A percentile compares a stretch with the other conserved stretches of the same genome.
phyloP scores from a whole-genome alignment of 768 basidiomycete genomes.

The Rhodotorula kratochvilovae region DNA sequence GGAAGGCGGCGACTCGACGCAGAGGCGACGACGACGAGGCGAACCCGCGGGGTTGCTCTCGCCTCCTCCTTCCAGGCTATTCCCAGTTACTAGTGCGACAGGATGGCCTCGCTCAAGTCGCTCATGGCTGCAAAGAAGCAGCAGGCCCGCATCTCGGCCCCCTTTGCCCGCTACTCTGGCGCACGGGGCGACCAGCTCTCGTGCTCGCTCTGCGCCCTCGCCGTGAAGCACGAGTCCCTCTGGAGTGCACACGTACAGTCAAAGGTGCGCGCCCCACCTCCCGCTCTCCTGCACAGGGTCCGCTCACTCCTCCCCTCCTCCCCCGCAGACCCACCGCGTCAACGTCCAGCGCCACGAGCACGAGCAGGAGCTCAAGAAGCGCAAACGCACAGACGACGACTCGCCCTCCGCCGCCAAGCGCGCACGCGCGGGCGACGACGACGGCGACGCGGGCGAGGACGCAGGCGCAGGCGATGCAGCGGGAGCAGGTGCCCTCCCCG shows the following conservation, averaged over 20 bases:
- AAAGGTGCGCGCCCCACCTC: conserved; percentile 12
- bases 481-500: neutral
- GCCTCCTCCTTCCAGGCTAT: no score
- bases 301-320: neutral
- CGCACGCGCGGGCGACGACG: neutral
- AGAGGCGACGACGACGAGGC: no score
- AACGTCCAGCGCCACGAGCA: conserved; percentile 16
- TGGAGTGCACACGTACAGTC: conserved; percentile 29
- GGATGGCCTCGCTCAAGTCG: conserved; percentile 26
- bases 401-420: neutral
- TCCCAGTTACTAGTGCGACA: no score
- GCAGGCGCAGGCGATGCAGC: neutral
- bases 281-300: no score
- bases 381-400: neutral
- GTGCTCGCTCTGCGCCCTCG: conserved; percentile 26
- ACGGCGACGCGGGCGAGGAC: neutral
- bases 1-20: no score
- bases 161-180: conserved; percentile 21
- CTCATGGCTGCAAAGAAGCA: conserved; percentile 26
- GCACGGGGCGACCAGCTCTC: conserved; percentile 4
- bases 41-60: no score
- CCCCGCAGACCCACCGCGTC: conserved; percentile 30
- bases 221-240: conserved; percentile 21
- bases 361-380: neutral
- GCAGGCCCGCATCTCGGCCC: conserved; percentile 5